Evolutionary conservation across 345 rosid species (phyloP).

Genomic region (Bretschneidera sinensis): DNA sequence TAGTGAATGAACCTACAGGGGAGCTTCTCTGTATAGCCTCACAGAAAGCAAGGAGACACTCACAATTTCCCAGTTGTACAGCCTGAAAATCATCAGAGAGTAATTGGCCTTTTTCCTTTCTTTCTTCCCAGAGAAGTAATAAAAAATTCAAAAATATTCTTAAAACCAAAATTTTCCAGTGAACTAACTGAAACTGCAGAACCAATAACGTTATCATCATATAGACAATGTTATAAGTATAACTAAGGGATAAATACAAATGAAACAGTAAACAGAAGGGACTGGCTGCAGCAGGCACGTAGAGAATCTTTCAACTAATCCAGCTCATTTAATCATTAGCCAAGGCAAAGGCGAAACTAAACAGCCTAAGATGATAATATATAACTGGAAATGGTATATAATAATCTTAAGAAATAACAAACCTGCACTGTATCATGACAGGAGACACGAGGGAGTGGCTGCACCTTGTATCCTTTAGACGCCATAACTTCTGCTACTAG

Average conservation of each 20-base stretch:
- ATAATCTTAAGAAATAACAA: background rate
- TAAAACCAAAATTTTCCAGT: too few relatives aligned
- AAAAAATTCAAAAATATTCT: too few relatives aligned
- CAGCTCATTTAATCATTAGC: background rate
- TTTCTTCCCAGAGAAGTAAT: too few relatives aligned
- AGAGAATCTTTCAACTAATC: background rate
- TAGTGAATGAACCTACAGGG: constrained; percentile 41
- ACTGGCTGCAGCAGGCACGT: too few relatives aligned
- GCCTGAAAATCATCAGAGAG: background rate
- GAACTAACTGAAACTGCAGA: too few relatives aligned
- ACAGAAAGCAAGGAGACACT: constrained; percentile 42
- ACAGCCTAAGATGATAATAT: background rate
- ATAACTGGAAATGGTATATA: background rate
- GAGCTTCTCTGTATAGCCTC: constrained; percentile 50
- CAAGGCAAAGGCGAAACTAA: background rate
- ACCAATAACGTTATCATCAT: too few relatives aligned
- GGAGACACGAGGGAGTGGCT: constrained; percentile 51
- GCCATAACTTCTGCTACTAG: constrained; percentile 68
- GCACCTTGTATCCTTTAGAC: constrained; percentile 58
- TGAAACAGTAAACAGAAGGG: too few relatives aligned
- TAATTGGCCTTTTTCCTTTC: too few relatives aligned
- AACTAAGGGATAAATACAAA: too few relatives aligned
- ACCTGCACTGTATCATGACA: constrained; percentile 69
- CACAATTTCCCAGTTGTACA: constrained; percentile 11
- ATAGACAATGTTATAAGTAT: too few relatives aligned